Percentiles rank a stretch among this genome's conserved stretches.
These are phyloP conservation scores for Strobilomyces confusus DNA, from an alignment of 768 basidiomycete genomes.

Conservation along the genomic window DNA sequence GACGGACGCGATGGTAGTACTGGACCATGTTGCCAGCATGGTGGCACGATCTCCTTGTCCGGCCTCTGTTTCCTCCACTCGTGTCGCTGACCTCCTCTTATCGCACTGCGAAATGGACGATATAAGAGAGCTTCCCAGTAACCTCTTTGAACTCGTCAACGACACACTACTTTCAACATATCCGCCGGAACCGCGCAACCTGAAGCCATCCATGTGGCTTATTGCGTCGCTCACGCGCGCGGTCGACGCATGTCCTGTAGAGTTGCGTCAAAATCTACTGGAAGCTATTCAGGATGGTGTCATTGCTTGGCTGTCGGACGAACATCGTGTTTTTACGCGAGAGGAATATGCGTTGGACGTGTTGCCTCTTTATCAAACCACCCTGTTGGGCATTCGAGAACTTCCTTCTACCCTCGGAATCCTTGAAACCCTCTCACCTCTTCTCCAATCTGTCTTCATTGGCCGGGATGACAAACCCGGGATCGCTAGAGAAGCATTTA, in stretches of 20 bases:
- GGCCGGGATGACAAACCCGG: constrained; percentile 46
- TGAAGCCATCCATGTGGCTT: constrained; percentile 58
- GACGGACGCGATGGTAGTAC: constrained; percentile 45
- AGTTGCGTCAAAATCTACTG: constrained; percentile 43
- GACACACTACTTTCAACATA: constrained; percentile 59
- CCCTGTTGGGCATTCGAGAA: constrained; percentile 47
- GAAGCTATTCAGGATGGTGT: constrained; percentile 52
- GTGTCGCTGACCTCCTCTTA: constrained; percentile 60
- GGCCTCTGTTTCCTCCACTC: constrained; percentile 41
- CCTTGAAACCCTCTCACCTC: constrained; percentile 44
- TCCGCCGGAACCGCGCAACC: constrained; percentile 56
- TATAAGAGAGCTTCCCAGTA: constrained; percentile 48
- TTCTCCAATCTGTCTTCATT: constrained; percentile 57
- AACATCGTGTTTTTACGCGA: constrained; percentile 42
- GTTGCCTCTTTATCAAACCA: constrained; percentile 59
- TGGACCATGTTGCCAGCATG: constrained; percentile 52
- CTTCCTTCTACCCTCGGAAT: constrained; percentile 38
- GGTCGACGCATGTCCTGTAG: constrained; percentile 53
- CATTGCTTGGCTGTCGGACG: constrained; percentile 62
- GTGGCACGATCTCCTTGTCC: constrained; percentile 41
- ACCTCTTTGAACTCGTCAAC: constrained; percentile 56
- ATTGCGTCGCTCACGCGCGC: constrained; percentile 49
- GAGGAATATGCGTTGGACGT: constrained; percentile 60
- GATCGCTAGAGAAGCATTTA: constrained; percentile 48
- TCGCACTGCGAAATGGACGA: constrained; percentile 49